phyloP scores from a whole-genome alignment of 169 alveolate genomes.

The Eimeria necatrix region DNA sequence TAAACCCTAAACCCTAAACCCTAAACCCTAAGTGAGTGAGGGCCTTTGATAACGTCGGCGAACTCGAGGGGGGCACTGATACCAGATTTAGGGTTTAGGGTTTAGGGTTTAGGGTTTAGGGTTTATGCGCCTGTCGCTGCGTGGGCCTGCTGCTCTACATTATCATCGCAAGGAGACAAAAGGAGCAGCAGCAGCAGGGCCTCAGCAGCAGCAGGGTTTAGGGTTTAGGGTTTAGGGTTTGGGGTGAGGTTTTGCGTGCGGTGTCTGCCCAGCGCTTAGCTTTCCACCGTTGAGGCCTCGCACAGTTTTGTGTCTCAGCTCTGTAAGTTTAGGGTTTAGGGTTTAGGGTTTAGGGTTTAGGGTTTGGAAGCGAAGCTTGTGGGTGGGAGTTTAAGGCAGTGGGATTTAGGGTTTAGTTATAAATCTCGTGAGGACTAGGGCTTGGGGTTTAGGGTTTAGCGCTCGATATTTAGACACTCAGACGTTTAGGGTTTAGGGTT shows the following conservation, averaged over 20 bases:
- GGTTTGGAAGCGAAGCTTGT: no score
- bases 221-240: neutral
- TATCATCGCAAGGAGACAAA: neutral
- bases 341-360: no score
- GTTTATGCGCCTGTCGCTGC: neutral
- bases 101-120: conserved; percentile 16
- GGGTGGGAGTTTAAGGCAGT: no score
- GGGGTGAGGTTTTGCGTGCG: neutral
- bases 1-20: conserved; percentile 74
- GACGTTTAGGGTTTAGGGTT: neutral
- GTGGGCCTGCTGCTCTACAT: neutral
- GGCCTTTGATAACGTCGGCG: no score
- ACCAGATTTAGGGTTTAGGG: neutral
- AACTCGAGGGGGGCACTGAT: neutral
- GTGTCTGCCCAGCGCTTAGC: neutral
- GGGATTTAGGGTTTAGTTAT: no score
- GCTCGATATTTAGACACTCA: no score
- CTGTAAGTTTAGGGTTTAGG: no score
- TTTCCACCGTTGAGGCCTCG: neutral
- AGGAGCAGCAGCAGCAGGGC: neutral
- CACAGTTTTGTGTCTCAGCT: neutral
- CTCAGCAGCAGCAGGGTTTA: conserved; percentile 18
- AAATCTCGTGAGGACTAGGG: no score
- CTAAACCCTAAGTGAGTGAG: no score
- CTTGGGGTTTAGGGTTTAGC: neutral